phyloP scores from a whole-genome alignment of 2,329 filamentous ascomycete species.

The Drechslerella coelobrocha region DNA sequence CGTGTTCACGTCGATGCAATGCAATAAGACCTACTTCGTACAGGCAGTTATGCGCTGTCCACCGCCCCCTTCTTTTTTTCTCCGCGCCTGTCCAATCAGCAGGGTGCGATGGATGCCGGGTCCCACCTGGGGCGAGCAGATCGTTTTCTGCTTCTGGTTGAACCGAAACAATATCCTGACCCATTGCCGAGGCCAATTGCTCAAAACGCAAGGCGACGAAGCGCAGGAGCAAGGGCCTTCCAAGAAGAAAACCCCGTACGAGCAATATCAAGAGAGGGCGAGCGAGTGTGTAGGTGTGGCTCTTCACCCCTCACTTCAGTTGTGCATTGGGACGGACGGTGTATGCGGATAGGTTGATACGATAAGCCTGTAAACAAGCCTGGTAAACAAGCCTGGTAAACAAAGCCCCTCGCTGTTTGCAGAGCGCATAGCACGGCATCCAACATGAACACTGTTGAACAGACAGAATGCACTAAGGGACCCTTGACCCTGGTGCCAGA shows the following conservation, averaged over 20 bases:
- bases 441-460: neutral
- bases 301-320: neutral
- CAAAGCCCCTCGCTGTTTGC: slow-evolving; percentile 2
- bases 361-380: neutral
- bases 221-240: neutral
- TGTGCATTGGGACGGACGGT: neutral
- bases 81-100: slow-evolving; percentile 37
- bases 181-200: neutral
- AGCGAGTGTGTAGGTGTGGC: too few species aligned
- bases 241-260: neutral
- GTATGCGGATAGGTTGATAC: neutral
- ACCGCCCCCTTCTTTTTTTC: slow-evolving; percentile 19
- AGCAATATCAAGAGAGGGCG: too few species aligned
- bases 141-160: slow-evolving; percentile 34
- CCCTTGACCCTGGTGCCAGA: slow-evolving; percentile 1
- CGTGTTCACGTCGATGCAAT: slow-evolving; percentile 4
- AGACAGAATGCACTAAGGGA: neutral
- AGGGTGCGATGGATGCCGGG: slow-evolving; percentile 1
- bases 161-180: slow-evolving; percentile 32
- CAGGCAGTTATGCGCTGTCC: slow-evolving; percentile 37
- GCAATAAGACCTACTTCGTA: neutral
- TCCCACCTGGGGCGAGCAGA: slow-evolving; percentile 8
- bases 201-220: slow-evolving; percentile 4
- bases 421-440: slow-evolving; percentile 7
- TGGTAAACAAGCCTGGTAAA: neutral